These are phyloP conservation scores for Chalciporus chontae DNA, from an alignment of 768 basidiomycete species.

Conservation along the genomic window DNA sequence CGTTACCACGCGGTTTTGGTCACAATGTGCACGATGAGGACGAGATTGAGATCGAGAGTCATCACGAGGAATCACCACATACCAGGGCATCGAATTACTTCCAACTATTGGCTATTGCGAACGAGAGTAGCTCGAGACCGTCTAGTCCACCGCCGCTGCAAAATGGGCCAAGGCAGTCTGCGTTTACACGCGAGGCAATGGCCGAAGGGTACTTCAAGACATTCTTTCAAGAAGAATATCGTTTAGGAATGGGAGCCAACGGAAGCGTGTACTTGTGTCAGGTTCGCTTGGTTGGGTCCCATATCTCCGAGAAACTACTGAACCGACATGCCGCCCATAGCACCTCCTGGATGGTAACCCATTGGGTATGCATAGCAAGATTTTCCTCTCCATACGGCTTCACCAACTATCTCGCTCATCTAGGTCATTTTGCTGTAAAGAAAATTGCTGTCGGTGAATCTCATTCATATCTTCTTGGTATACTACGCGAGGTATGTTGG, in stretches of 20 bases:
- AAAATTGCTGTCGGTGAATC: constrained; percentile 95
- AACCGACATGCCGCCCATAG: constrained; percentile 33
- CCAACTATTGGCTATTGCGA: constrained; percentile 68
- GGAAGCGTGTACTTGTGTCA: constrained; percentile 88
- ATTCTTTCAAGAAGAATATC: constrained; percentile 88
- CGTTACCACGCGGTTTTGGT: constrained; percentile 46
- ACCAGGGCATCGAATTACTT: constrained; percentile 76
- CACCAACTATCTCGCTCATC: constrained; percentile 1
- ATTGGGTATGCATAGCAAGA: constrained; percentile 47
- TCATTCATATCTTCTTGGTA: constrained; percentile 78
- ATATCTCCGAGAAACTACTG: constrained; percentile 2
- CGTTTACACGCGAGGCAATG: constrained; percentile 70
- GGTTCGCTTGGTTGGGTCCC: constrained; percentile 37
- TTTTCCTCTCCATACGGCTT: neutral
- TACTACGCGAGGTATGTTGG: constrained; percentile 65
- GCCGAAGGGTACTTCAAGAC: constrained; percentile 91
- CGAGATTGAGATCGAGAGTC: constrained; percentile 29
- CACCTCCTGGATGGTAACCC: constrained; percentile 86
- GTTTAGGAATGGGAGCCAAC: constrained; percentile 93
- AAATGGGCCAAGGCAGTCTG: constrained; percentile 13
- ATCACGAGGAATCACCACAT: constrained; percentile 40
- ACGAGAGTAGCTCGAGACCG: constrained; percentile 57
- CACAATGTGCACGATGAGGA: constrained; percentile 22
- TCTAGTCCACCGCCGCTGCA: constrained; percentile 43
- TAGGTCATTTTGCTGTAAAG: constrained; percentile 90